Base-by-base conservation (phyloP, 352 stramenopile genomes). In the Phytophthora kernoviae region DNA sequence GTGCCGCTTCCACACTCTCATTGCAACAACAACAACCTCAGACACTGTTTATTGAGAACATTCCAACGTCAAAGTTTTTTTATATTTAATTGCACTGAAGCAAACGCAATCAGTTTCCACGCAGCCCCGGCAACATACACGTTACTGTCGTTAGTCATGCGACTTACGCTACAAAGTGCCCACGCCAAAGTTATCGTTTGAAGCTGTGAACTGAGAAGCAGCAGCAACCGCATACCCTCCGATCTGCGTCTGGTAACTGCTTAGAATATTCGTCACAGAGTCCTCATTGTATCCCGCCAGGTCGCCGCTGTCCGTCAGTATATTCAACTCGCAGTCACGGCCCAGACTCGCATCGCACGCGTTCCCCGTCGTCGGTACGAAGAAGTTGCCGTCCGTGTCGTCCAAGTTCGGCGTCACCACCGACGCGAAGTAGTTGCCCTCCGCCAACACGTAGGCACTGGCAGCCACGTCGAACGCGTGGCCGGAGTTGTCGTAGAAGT, bases 391-490 rank as follows among this genome's bases (percentile, higher is more conserved):
- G 17, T 34, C 43, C 17, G 50, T 48, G 39, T 70, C 54, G 14
- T 67, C 52, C 17, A 62, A 18, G 41, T 62, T 59, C 12, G 56
- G 62, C 39, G 51, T 55, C 51, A 32, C 66, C 6, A 71, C 57
- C 11, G 63, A 18, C 2, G 59, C 46, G 21, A 68, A 63, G 58
- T 67, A 64, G 47, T 68, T 72, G 41, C 50, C 58, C 24, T 69
- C 65, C 4, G 59, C 55, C 36, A 73, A 27, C 37, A 70, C 59
- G 33, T 73, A 70, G 1, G 27, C 54, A 17, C 49, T 63, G 10
- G 14, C 26, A 0, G 49, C 59, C n/a, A 74, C 55, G 17, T 74
- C 60, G 14, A 73, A 70, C 0, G 47, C 40, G 24, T 65, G 57
- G 22, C 41, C 57, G 6, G 48, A 58, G 32, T 58, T 65, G 27